A percentile compares a stretch with the other conserved stretches of the same genome.
These are phyloP conservation scores for Colletotrichum caudatum DNA, from an alignment of 2,329 filamentous ascomycete genomes.

Conservation along the genomic window DNA sequence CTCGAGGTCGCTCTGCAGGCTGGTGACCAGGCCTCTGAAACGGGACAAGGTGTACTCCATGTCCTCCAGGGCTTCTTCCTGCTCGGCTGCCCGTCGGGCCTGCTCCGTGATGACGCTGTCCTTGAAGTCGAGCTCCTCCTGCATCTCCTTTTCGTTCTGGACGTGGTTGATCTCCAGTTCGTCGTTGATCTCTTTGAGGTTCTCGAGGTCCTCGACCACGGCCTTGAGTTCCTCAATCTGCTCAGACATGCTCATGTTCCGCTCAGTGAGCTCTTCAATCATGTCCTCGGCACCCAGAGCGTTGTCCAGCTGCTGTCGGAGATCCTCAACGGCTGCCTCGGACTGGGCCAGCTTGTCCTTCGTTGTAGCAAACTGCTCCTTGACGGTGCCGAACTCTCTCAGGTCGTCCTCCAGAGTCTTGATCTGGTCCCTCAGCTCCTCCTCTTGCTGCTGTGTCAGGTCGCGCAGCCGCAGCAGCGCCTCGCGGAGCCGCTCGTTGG, in stretches of 20 bases:
- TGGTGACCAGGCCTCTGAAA: slow-evolving; percentile 90
- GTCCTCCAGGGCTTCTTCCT: slow-evolving; percentile 85
- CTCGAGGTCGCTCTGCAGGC: slow-evolving; percentile 86
- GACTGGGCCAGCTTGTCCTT: slow-evolving; percentile 80
- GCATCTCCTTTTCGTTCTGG: slow-evolving; percentile 92
- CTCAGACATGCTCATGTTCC: slow-evolving; percentile 86
- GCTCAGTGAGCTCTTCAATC: slow-evolving; percentile 90
- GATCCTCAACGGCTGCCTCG: slow-evolving; percentile 83
- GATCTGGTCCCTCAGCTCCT: slow-evolving; percentile 81
- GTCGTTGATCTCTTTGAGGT: slow-evolving; percentile 90
- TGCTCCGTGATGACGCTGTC: slow-evolving; percentile 89
- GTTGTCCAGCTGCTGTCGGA: slow-evolving; percentile 91
- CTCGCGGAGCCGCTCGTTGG: slow-evolving; percentile 88
- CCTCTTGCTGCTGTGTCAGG: slow-evolving; percentile 86
- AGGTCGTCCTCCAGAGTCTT: slow-evolving; percentile 79
- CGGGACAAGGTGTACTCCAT: slow-evolving; percentile 90
- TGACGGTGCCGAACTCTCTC: slow-evolving; percentile 73
- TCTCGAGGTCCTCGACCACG: slow-evolving; percentile 88
- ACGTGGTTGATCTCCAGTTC: slow-evolving; percentile 94
- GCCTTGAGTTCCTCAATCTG: slow-evolving; percentile 85
- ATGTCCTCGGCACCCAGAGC: slow-evolving; percentile 91
- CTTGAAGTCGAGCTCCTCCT: slow-evolving; percentile 91
- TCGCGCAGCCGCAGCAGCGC: slow-evolving; percentile 88
- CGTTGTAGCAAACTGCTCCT: slow-evolving; percentile 75
- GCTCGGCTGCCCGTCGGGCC: slow-evolving; percentile 76